phyloP scores from a whole-genome alignment of 768 basidiomycete species.

The Exsudoporus frostii region DNA sequence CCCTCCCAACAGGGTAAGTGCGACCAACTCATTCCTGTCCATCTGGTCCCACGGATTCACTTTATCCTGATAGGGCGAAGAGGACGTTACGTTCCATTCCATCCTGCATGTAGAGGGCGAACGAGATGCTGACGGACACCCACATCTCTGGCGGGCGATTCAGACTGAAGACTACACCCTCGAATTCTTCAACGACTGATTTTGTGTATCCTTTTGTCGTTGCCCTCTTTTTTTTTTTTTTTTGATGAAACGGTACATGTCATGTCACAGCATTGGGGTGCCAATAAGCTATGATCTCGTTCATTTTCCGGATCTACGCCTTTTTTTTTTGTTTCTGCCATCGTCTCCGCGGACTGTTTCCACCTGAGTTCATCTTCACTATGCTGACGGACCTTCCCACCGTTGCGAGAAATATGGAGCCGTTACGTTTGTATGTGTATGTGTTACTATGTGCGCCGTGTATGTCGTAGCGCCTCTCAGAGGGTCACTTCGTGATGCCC shows the following conservation, averaged over 20 bases:
- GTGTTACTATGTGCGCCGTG: not conserved
- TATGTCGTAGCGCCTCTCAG: not conserved
- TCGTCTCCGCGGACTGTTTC: constrained; percentile 10
- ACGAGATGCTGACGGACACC: constrained; percentile 43
- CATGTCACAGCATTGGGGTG: constrained; percentile 12
- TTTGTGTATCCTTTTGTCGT: not conserved
- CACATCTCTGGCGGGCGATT: constrained; percentile 62
- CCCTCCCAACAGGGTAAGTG: constrained; percentile 62
- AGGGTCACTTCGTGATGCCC: not conserved
- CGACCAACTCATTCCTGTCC: not conserved
- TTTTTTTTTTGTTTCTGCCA: not conserved
- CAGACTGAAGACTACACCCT: constrained; percentile 57
- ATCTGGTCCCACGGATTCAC: constrained; percentile 4
- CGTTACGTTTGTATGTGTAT: constrained; percentile 8
- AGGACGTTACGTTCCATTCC: constrained; percentile 71
- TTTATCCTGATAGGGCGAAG: constrained; percentile 45
- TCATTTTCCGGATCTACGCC: not conserved
- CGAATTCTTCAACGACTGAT: constrained; percentile 29
- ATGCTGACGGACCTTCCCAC: constrained; percentile 5
- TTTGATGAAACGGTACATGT: constrained; percentile 21
- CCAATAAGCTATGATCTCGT: constrained; percentile 5
- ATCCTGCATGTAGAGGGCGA: constrained; percentile 59
- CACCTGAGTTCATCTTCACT: not conserved
- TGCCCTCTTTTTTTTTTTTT: constrained; percentile 3
- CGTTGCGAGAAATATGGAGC: not conserved